phyloP scores from a whole-genome alignment of 345 rosid genomes.

The Ceriops decandra region DNA sequence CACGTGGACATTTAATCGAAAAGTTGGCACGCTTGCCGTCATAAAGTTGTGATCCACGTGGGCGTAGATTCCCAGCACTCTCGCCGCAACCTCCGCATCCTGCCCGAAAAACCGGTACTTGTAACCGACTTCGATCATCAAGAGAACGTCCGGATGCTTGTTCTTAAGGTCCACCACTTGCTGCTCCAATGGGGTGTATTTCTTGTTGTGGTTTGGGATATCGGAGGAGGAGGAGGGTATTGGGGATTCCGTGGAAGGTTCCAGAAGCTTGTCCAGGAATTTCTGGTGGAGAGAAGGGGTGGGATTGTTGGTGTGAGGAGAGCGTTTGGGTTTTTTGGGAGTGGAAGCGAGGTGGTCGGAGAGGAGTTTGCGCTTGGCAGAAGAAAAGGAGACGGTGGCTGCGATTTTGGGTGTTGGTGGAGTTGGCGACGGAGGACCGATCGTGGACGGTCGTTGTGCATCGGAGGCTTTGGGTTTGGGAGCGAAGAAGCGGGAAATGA shows the following conservation, averaged over 20 bases:
- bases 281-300: slow-evolving; percentile 42
- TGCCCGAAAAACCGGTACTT: slow-evolving; percentile 86
- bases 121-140: slow-evolving; percentile 96
- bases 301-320: slow-evolving; percentile 52
- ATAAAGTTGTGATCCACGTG: slow-evolving; percentile 72
- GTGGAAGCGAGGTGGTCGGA: slow-evolving; percentile 43
- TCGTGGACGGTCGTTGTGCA: slow-evolving; percentile 21
- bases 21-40: slow-evolving; percentile 92
- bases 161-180: slow-evolving; percentile 73
- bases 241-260: slow-evolving; percentile 21
- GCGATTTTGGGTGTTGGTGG: slow-evolving; percentile 49
- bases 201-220: slow-evolving; percentile 22
- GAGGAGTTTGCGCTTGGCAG: slow-evolving; percentile 68
- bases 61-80: slow-evolving; percentile 74
- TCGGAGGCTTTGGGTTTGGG: slow-evolving; percentile 55
- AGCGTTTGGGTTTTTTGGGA: slow-evolving; percentile 48
- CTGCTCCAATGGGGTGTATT: slow-evolving; percentile 79
- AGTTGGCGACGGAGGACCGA: slow-evolving; percentile 12
- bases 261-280: slow-evolving; percentile 43
- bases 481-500: slow-evolving; percentile 82
- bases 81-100: slow-evolving; percentile 76
- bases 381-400: slow-evolving; percentile 66
- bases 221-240: slow-evolving; percentile 7
- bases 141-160: slow-evolving; percentile 63
- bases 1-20: slow-evolving; percentile 74